Evolutionary conservation across 257 asterid genomes (phyloP).

Genomic region (Anisodus acutangulus): DNA sequence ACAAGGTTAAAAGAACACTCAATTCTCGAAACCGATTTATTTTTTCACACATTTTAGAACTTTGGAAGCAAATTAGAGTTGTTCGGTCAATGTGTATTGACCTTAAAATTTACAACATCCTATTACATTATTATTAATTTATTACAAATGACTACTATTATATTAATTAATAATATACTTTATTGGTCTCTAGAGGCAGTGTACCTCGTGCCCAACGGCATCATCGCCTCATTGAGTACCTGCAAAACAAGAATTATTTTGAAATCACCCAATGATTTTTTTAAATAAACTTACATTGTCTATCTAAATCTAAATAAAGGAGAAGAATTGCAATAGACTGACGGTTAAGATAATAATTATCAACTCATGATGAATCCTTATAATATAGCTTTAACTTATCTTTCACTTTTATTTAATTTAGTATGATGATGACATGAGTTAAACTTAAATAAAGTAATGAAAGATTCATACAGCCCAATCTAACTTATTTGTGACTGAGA

Average conservation of each 20-base stretch:
- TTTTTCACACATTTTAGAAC: slow-evolving; percentile 27
- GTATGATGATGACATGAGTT: too few species aligned
- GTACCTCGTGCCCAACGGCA: slow-evolving; percentile 15
- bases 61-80: slow-evolving; percentile 15
- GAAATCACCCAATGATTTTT: not conserved
- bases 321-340: too few species aligned
- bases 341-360: too few species aligned
- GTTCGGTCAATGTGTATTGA: slow-evolving; percentile 56
- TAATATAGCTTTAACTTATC: too few species aligned
- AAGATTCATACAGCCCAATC: too few species aligned
- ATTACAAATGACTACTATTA: not conserved
- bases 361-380: too few species aligned
- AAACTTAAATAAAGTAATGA: too few species aligned
- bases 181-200: slow-evolving; percentile 11
- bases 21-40: not conserved
- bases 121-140: not conserved
- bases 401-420: too few species aligned
- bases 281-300: too few species aligned
- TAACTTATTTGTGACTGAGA: too few species aligned
- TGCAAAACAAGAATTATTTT: slow-evolving; percentile 29
- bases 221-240: slow-evolving; percentile 22
- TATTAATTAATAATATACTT: not conserved
- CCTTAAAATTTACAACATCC: slow-evolving; percentile 6
- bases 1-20: slow-evolving; percentile 35
- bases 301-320: too few species aligned